phyloP scores from a whole-genome alignment of 495 filamentous ascomycete genomes.

The Penicillium riverlandense region DNA sequence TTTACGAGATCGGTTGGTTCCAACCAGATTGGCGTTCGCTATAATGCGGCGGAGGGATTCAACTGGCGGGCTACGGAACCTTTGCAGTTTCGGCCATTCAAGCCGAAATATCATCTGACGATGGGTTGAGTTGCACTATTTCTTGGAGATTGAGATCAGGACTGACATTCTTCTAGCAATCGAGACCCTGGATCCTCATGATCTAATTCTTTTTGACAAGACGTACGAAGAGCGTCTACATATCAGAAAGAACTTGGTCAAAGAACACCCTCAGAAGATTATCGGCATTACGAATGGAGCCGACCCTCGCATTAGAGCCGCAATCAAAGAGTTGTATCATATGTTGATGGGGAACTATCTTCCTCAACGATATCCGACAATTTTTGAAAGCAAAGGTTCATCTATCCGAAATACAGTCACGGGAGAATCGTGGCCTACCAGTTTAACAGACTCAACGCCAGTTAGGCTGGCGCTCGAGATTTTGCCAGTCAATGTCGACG shows the following conservation, averaged over 20 bases:
- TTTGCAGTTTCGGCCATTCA: slow-evolving; percentile 54
- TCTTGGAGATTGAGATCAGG: neutral
- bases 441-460: slow-evolving; percentile 6
- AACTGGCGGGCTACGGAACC: slow-evolving; percentile 55
- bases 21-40: no score
- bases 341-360: slow-evolving; percentile 47
- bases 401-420: slow-evolving; percentile 30
- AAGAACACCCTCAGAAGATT: slow-evolving; percentile 36
- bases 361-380: slow-evolving; percentile 54
- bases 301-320: slow-evolving; percentile 29
- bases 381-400: slow-evolving; percentile 36
- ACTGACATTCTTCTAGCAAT: slow-evolving; percentile 5
- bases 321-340: slow-evolving; percentile 63
- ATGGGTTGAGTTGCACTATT: slow-evolving; percentile 47
- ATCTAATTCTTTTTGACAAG: slow-evolving; percentile 60
- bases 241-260: slow-evolving; percentile 44
- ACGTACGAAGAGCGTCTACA: slow-evolving; percentile 52
- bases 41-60: slow-evolving; percentile 30
- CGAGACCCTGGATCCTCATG: slow-evolving; percentile 45
- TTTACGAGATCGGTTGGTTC: no score
- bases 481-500: slow-evolving; percentile 11
- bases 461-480: slow-evolving; percentile 13
- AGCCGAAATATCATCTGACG: slow-evolving; percentile 57
- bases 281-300: slow-evolving; percentile 7
- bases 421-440: slow-evolving; percentile 31